Evolutionary conservation across 441 rosid species (phyloP), one percentile per base, ranked within the genome.

Genomic region (Mallotus japonicus): DNA sequence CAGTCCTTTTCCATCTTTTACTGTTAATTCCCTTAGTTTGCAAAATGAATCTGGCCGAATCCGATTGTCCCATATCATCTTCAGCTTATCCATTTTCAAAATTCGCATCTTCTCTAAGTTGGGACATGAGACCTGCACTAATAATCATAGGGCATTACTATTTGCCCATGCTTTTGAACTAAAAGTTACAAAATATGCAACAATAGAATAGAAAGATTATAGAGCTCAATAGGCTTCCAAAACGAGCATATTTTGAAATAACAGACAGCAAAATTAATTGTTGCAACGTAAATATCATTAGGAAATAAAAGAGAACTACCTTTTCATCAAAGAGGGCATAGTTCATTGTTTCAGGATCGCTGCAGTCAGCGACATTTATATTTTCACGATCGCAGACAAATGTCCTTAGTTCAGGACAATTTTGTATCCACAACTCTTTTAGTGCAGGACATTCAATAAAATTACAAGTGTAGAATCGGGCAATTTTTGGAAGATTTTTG

Each of bases 291-390:
- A 34, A 34, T 34, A 34, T 34, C 37, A 34, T 34, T 34, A 34
- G 37, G 37, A 34, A 1, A 20, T 14, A 42, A 0, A 49, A 37
- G 4, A 16, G 12, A 24, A 20, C 17, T 3, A 62, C 82, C 70
- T 76, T 79, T 64, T 69, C 72, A 69, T 70, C 49, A 53, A 80
- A 62, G 4, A 80, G 56, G 50, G 73, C 6, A 46, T 37, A 51
- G 1, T 17, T 50, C 5, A 28, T 6, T 22, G 3, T 24, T 62
- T 49, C 57, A 16, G 0, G 17, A 24, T 37, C 47, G 50, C 47
- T 12, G 57, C 3, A 46, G 10, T 2, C 5, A 42, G 32, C 63
- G 4, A 1, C 19, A 8, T 42, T n/a, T 2, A 17, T 6, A 44
- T 8, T 68, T 16, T 15, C 20, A 17, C 17, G n/a, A n/a, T 40